Percentiles rank a stretch among this genome's conserved stretches.
These are phyloP conservation scores for Solidago caesia DNA, from an alignment of 129 eudicot species.

Conservation along the genomic window DNA sequence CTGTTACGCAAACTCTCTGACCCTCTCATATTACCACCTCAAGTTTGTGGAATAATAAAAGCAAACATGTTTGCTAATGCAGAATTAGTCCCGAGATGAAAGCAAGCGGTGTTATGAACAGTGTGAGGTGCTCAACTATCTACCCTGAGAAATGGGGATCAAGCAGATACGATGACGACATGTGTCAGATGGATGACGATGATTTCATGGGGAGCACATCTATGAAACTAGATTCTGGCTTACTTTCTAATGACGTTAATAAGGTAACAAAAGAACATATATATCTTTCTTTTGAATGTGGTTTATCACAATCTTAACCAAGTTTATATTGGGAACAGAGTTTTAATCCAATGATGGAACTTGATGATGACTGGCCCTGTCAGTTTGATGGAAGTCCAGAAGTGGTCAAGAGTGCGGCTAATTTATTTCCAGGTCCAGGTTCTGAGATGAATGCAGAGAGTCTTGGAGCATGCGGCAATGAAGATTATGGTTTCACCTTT, in stretches of 20 bases:
- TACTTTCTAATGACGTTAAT: slow-evolving; percentile 41
- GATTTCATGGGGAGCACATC: slow-evolving; percentile 56
- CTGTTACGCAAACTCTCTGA: background rate
- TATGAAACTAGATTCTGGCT: slow-evolving; percentile 35
- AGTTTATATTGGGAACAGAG: slow-evolving; percentile 44
- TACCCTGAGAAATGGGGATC: slow-evolving; percentile 70
- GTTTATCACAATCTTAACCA: slow-evolving; percentile 7
- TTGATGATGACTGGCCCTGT: slow-evolving; percentile 81
- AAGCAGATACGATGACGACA: slow-evolving; percentile 71
- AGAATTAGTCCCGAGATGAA: slow-evolving; percentile 51
- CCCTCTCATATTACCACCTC: background rate
- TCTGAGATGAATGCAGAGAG: slow-evolving; percentile 33
- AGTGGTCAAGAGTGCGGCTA: slow-evolving; percentile 34
- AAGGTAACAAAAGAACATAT: slow-evolving; percentile 48
- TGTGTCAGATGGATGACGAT: slow-evolving; percentile 86
- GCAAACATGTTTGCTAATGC: slow-evolving; percentile 33
- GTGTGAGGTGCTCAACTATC: slow-evolving; percentile 73
- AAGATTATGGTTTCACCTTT: slow-evolving; percentile 64
- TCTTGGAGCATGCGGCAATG: slow-evolving; percentile 35
- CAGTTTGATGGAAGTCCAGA: slow-evolving; percentile 81
- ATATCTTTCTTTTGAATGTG: background rate
- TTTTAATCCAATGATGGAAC: slow-evolving; percentile 85
- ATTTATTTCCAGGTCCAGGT: slow-evolving; percentile 35
- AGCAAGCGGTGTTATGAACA: slow-evolving; percentile 46
- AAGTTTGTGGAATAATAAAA: slow-evolving; percentile 19